Percentiles rank a stretch among this genome's conserved stretches.
Evolutionary conservation across 352 stramenopile genomes (phyloP).

Genomic region (Pythium apleroticum): DNA sequence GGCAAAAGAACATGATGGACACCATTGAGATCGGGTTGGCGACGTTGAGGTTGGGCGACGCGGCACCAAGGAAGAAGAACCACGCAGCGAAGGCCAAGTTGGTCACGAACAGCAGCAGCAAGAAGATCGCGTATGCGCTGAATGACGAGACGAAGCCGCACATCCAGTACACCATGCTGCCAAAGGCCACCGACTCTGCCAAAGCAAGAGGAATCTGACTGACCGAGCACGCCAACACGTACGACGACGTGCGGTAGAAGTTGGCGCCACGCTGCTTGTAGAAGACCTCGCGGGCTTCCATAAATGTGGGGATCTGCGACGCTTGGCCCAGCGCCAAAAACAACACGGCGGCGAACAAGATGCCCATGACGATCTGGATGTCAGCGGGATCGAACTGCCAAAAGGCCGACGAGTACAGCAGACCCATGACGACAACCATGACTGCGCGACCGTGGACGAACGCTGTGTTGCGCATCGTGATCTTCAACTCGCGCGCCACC

Average conservation of each 20-base stretch:
- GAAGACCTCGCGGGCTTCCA: conserved; percentile 44
- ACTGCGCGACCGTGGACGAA: conserved; percentile 26
- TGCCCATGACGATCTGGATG: conserved; percentile 44
- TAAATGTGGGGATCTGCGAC: conserved; percentile 60
- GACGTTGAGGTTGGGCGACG: conserved; percentile 25
- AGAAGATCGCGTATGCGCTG: conserved; percentile 51
- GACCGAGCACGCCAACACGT: conserved; percentile 47
- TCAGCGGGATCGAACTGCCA: conserved; percentile 25
- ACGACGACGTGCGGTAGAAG: conserved; percentile 67
- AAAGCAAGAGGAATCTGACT: conserved; percentile 43
- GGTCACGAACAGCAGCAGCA: conserved; percentile 54
- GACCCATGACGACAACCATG: conserved; percentile 31
- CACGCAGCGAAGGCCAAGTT: conserved; percentile 31
- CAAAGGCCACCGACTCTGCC: conserved; percentile 40
- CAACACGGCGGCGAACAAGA: conserved; percentile 23
- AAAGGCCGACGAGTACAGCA: conserved; percentile 27
- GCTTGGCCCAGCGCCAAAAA: conserved; percentile 32
- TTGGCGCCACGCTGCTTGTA: conserved; percentile 73
- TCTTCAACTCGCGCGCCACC: conserved; percentile 38
- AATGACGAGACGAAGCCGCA: conserved; percentile 18
- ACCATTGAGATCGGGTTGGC: conserved; percentile 28
- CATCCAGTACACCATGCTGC: conserved; percentile 10
- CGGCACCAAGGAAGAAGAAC: conserved; percentile 33
- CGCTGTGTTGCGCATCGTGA: conserved; percentile 42
- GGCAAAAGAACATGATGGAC: conserved; percentile 26